A percentile compares a stretch with the other conserved stretches of the same genome.
phyloP scores from a whole-genome alignment of 352 stramenopile species.

The Phytophthora pini region DNA sequence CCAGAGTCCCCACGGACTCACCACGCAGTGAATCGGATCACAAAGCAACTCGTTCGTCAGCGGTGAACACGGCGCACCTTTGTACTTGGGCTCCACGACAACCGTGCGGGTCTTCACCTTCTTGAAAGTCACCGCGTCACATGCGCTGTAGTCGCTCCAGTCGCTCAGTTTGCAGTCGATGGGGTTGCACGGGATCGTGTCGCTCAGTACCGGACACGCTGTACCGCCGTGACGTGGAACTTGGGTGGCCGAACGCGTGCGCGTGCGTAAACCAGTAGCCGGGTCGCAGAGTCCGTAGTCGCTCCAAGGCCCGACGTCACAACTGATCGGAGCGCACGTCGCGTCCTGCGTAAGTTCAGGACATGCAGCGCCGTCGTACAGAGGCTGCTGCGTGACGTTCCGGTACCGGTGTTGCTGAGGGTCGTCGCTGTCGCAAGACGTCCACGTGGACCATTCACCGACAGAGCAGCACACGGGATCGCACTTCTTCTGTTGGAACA shows the following conservation, averaged over 20 bases:
- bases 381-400: conserved; percentile 36
- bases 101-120: conserved; percentile 55
- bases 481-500: conserved; percentile 54
- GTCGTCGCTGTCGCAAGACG: conserved; percentile 59
- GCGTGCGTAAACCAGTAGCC: conserved; percentile 43
- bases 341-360: conserved; percentile 41
- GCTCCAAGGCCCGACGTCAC: conserved; percentile 43
- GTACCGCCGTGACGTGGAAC: conserved; percentile 37
- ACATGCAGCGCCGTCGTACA: conserved; percentile 44
- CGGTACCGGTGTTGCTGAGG: conserved; percentile 45
- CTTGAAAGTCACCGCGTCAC: conserved; percentile 50
- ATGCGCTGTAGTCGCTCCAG: conserved; percentile 52
- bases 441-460: conserved; percentile 55
- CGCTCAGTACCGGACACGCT: conserved; percentile 36
- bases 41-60: conserved; percentile 60
- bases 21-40: conserved; percentile 53
- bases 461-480: conserved; percentile 52
- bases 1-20: conserved; percentile 45
- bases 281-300: conserved; percentile 57
- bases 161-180: conserved; percentile 51
- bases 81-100: conserved; percentile 40
- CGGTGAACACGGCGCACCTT: conserved; percentile 46
- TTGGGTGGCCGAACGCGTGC: conserved; percentile 36
- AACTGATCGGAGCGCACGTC: conserved; percentile 54
- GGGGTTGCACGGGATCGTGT: conserved; percentile 51